Percentiles rank a stretch among this genome's conserved stretches.
Evolutionary conservation across 2,329 filamentous ascomycete species (phyloP).

Genomic region (Pyricularia pennisetigena): DNA sequence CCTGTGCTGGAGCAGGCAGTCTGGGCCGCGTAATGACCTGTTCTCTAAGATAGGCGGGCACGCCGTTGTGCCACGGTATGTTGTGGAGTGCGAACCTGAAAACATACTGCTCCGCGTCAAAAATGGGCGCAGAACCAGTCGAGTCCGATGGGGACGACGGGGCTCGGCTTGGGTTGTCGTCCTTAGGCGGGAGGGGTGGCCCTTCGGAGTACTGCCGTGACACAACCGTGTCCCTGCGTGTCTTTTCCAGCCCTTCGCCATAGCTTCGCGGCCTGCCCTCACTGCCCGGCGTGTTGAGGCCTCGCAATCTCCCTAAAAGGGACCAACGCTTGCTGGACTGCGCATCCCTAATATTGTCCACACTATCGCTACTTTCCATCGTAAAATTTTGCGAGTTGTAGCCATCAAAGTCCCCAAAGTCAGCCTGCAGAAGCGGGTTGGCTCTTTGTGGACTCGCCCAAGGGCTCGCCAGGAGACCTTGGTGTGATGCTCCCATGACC

Average conservation of each 20-base stretch:
- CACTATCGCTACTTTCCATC: conserved; percentile 6
- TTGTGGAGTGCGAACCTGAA: conserved; percentile 66
- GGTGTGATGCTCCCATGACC: conserved; percentile 31
- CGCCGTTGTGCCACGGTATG: conserved; percentile 18
- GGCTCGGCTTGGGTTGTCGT: conserved; percentile 17
- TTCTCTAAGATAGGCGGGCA: conserved; percentile 41
- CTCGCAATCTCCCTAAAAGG: conserved; percentile 53
- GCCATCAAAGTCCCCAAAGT: conserved; percentile 10
- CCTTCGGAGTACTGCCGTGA: conserved; percentile 18
- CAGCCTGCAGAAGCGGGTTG: conserved; percentile 9
- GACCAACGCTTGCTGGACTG: conserved; percentile 51
- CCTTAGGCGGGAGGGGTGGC: conserved; percentile 26
- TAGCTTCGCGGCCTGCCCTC: conserved; percentile 16
- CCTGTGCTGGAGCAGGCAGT: conserved; percentile 61
- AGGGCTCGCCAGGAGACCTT: conserved; percentile 24
- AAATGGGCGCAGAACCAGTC: conserved; percentile 43
- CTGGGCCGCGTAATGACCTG: conserved; percentile 58
- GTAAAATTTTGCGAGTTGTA: not conserved
- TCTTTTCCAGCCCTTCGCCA: conserved; percentile 38
- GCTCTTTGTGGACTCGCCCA: conserved; percentile 10
- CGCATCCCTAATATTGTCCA: conserved; percentile 18
- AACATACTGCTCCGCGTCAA: conserved; percentile 47
- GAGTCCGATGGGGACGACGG: conserved; percentile 33
- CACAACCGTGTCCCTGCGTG: conserved; percentile 39
- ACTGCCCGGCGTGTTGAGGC: conserved; percentile 22